These are phyloP conservation scores for Sorghum bicolor DNA, from an alignment of 176 grass and related monocot genomes.

Conservation along the genomic window DNA sequence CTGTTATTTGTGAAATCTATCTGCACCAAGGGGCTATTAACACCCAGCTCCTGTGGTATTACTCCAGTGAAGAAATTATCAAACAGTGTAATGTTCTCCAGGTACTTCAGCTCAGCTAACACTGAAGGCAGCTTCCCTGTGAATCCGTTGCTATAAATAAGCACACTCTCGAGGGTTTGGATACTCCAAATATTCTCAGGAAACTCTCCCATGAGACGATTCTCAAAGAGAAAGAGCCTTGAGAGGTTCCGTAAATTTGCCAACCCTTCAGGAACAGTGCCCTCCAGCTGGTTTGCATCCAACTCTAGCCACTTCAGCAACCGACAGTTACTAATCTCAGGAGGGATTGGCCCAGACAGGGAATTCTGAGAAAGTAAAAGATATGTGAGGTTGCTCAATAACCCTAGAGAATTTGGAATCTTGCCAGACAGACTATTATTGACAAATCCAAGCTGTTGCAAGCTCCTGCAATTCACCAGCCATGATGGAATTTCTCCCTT, in stretches of 20 bases:
- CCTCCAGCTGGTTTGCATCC: slow-evolving; percentile 41
- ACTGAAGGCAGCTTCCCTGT: slow-evolving; percentile 44
- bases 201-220: slow-evolving; percentile 35
- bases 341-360: slow-evolving; percentile 61
- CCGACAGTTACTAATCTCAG: slow-evolving; percentile 47
- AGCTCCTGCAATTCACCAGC: slow-evolving; percentile 50
- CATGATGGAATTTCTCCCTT: slow-evolving; percentile 43
- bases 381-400: slow-evolving; percentile 44
- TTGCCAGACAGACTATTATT: slow-evolving; percentile 46
- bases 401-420: slow-evolving; percentile 53
- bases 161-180: slow-evolving; percentile 38
- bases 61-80: slow-evolving; percentile 55
- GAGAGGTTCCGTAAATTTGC: no score
- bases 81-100: slow-evolving; percentile 45
- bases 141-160: slow-evolving; percentile 43
- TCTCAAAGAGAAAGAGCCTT: no score
- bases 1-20: slow-evolving; percentile 60
- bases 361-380: slow-evolving; percentile 64
- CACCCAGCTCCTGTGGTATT: slow-evolving; percentile 55
- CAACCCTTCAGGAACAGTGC: no score
- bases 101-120: slow-evolving; percentile 42
- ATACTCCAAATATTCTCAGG: slow-evolving; percentile 60
- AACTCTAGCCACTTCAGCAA: slow-evolving; percentile 35
- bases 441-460: slow-evolving; percentile 29
- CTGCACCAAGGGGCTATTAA: slow-evolving; percentile 35